A percentile compares a stretch with the other conserved stretches of the same genome.
These are phyloP conservation scores for Calocybe gambosa DNA, from an alignment of 1,284 basidiomycete species.

Conservation along the genomic window DNA sequence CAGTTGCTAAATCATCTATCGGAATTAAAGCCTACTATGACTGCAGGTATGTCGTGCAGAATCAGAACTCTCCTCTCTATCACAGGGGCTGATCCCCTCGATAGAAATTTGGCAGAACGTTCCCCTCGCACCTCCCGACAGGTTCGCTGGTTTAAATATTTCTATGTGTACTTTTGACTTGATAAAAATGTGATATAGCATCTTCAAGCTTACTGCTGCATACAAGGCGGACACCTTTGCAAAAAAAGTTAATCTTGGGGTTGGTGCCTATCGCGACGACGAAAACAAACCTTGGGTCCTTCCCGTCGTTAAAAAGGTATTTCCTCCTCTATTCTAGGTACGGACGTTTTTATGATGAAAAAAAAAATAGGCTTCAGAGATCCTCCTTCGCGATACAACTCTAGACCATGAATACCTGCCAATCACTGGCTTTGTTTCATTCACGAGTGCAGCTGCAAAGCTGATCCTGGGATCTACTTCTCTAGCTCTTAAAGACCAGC, in stretches of 20 bases:
- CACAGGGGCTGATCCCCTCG: background rate
- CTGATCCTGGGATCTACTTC: conserved; percentile 78
- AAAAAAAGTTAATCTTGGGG: conserved; percentile 88
- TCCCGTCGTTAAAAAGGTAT: conserved; percentile 86
- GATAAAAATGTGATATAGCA: conserved; percentile 40
- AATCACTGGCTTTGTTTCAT: conserved; percentile 84
- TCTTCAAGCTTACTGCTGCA: conserved; percentile 87
- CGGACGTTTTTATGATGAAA: background rate
- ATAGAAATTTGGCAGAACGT: conserved; percentile 71
- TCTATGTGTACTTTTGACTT: conserved; percentile 3
- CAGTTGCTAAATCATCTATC: conserved; percentile 42
- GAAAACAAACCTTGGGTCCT: conserved; percentile 84
- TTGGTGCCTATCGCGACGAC: conserved; percentile 87
- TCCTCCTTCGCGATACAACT: conserved; percentile 63
- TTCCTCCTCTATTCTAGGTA: conserved; percentile 5
- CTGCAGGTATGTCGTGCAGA: conserved; percentile 39
- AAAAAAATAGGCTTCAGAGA: conserved; percentile 59
- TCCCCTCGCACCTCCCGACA: conserved; percentile 78
- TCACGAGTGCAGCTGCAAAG: conserved; percentile 73
- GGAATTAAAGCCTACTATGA: conserved; percentile 25
- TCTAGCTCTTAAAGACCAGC: conserved; percentile 63
- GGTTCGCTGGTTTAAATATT: conserved; percentile 34
- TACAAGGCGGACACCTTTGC: conserved; percentile 80
- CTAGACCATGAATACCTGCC: conserved; percentile 94
- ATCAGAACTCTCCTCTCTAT: background rate